These are phyloP conservation scores for Sugiyamaella lignohabitans DNA, from an alignment of 805 yeast species.

Conservation along the genomic window DNA sequence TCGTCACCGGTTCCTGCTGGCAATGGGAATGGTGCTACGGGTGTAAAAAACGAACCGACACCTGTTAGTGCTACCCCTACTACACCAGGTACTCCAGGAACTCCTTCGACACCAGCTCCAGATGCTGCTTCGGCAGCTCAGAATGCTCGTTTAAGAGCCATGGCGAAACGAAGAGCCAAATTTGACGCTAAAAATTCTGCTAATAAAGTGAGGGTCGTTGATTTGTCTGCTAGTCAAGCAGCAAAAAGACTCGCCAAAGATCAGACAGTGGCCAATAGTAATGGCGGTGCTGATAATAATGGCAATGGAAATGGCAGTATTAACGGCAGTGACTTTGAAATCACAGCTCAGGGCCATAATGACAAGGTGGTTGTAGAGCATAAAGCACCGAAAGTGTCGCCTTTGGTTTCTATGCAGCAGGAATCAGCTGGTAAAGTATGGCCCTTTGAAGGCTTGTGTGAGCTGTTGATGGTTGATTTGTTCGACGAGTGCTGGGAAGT, in stretches of 20 bases:
- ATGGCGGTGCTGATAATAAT: slow-evolving; percentile 19
- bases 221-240: slow-evolving; percentile 27
- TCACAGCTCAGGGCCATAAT: slow-evolving; percentile 75
- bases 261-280: slow-evolving; percentile 23
- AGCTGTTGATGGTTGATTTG: slow-evolving; percentile 66
- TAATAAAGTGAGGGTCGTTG: slow-evolving; percentile 33
- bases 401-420: slow-evolving; percentile 62
- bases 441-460: slow-evolving; percentile 94
- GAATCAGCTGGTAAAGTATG: slow-evolving; percentile 72
- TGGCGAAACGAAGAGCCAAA: slow-evolving; percentile 37
- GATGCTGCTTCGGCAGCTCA: slow-evolving; percentile 55
- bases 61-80: slow-evolving; percentile 3
- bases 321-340: slow-evolving; percentile 37
- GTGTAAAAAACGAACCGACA: slow-evolving; percentile 8
- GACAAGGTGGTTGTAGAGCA: slow-evolving; percentile 82
- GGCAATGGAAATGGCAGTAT: slow-evolving; percentile 24
- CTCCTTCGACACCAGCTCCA: slow-evolving; percentile 10
- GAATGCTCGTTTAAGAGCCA: slow-evolving; percentile 83
- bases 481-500: slow-evolving; percentile 88
- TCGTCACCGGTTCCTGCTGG: slow-evolving; percentile 7
- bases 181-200: slow-evolving; percentile 45
- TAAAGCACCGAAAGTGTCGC: slow-evolving; percentile 53
- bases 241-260: slow-evolving; percentile 24
- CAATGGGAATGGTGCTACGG: slow-evolving; percentile 7
- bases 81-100: slow-evolving; percentile 10